A percentile compares a stretch with the other conserved stretches of the same genome.
Conservation (phyloP, 2,329 filamentous ascomycete species). For the Alternaria metachromatica region DNA sequence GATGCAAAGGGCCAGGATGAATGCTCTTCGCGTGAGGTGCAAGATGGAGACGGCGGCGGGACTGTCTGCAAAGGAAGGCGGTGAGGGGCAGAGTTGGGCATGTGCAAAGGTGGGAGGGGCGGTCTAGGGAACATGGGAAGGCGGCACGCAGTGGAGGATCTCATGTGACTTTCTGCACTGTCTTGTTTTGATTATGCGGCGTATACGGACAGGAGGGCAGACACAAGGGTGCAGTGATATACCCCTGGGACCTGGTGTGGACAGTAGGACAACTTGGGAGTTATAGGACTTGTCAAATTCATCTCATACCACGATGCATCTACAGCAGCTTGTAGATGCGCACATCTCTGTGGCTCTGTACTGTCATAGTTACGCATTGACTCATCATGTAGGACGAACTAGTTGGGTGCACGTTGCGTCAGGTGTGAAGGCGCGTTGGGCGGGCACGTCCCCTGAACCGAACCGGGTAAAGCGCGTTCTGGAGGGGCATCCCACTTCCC, state of each 20-base stretch:
- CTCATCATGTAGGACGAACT: background rate
- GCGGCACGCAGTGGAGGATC: background rate
- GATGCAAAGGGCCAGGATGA: conserved; percentile 38
- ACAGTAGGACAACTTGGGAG: conserved; percentile 10
- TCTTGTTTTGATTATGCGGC: conserved; percentile 21
- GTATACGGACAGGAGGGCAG: conserved; percentile 14
- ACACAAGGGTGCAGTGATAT: conserved; percentile 11
- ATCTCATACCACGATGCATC: background rate
- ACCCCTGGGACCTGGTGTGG: conserved; percentile 16
- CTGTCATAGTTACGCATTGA: background rate
- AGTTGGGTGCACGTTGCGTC: background rate
- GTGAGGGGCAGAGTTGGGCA: conserved; percentile 29
- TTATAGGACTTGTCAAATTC: conserved; percentile 4
- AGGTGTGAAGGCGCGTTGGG: background rate
- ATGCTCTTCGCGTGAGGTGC: conserved; percentile 40
- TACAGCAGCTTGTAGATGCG: background rate
- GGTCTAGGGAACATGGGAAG: background rate
- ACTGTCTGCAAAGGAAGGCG: conserved; percentile 14
- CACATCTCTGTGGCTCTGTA: background rate
- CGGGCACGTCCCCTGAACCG: conserved; percentile 20
- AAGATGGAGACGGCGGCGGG: conserved; percentile 30
- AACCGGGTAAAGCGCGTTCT: conserved; percentile 9
- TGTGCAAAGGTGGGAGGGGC: conserved; percentile 22
- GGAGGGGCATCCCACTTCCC: conserved; percentile 18
- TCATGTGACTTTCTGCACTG: background rate